Conservation (phyloP, 805 yeast species). For the Yamadazyma ubonensis region DNA sequence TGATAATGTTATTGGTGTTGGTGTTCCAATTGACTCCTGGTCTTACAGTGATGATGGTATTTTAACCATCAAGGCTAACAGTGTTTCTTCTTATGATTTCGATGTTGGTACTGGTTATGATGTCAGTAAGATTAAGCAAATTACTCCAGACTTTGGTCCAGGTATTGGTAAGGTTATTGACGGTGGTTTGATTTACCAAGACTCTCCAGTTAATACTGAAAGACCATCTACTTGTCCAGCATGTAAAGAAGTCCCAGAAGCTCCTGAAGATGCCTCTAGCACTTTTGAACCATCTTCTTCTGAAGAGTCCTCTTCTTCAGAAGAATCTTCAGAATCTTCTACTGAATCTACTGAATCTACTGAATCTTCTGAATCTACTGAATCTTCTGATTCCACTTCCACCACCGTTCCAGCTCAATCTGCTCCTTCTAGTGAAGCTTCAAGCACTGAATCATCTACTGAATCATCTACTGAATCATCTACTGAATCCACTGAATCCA, state of each 20-base stretch:
- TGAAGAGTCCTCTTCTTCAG: conserved; percentile 6
- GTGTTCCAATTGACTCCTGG: conserved; percentile 15
- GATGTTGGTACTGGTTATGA: conserved; percentile 26
- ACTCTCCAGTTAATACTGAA: conserved; percentile 20
- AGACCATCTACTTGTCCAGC: conserved; percentile 22
- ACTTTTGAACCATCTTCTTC: conserved; percentile 9
- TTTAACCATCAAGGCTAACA: conserved; percentile 13
- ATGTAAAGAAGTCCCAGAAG: conserved; percentile 18
- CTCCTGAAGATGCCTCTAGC: conserved; percentile 17
- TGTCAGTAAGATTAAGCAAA: conserved; percentile 12
- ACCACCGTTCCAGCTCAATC: conserved; percentile 7
- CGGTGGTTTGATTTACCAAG: conserved; percentile 20
- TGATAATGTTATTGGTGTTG: conserved; percentile 27
- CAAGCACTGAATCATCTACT: conserved; percentile 24
- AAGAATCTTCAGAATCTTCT: conserved; percentile 1
- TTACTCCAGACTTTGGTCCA: conserved; percentile 18
- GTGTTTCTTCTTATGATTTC: conserved; percentile 16
- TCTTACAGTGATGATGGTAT: conserved; percentile 15
- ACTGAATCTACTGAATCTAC: not conserved
- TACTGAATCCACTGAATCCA: not conserved
- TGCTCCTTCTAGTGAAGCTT: conserved; percentile 3
- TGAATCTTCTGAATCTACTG: conserved; percentile 7
- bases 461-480: conserved; percentile 7
- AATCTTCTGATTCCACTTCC: conserved; percentile 6
- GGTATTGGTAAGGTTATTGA: conserved; percentile 20